phyloP scores from a whole-genome alignment of 129 eudicot species.

The Arctium minus region DNA sequence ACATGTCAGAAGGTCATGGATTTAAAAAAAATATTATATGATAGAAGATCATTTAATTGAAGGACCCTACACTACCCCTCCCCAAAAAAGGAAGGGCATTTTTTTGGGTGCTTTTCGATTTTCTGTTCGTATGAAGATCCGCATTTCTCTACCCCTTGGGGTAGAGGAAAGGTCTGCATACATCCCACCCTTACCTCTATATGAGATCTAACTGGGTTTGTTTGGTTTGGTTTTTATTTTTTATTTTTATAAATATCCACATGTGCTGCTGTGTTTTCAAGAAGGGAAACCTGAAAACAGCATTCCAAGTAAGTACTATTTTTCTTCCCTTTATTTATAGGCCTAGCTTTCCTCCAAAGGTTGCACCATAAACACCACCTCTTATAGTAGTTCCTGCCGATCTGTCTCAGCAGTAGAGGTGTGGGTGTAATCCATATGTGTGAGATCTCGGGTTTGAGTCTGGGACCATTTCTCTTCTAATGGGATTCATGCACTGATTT shows the following conservation, averaged over 20 bases:
- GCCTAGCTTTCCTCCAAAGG: slow-evolving; percentile 2
- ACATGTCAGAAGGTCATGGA: not conserved
- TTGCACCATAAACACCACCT: slow-evolving; percentile 6
- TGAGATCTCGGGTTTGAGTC: no score
- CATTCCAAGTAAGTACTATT: not conserved
- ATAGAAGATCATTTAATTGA: no score
- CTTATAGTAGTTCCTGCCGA: not conserved
- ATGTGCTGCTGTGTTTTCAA: not conserved
- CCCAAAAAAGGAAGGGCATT: not conserved
- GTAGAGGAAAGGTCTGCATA: not conserved
- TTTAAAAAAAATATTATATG: not conserved
- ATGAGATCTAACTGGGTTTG: not conserved
- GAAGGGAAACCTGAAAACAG: not conserved
- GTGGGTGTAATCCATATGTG: no score
- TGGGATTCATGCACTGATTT: no score
- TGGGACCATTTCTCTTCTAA: no score
- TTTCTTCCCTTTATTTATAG: slow-evolving; percentile 17
- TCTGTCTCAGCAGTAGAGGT: no score
- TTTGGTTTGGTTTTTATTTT: not conserved
- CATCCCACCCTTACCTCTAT: not conserved
- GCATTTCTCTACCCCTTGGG: not conserved
- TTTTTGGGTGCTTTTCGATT: no score
- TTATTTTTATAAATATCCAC: not conserved
- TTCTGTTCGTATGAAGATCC: not conserved
- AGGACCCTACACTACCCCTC: not conserved